Percentiles rank a stretch among this genome's conserved stretches.
Conservation (phyloP, 1,139 yeast species). For the Saccharomycopsis phalli region DNA sequence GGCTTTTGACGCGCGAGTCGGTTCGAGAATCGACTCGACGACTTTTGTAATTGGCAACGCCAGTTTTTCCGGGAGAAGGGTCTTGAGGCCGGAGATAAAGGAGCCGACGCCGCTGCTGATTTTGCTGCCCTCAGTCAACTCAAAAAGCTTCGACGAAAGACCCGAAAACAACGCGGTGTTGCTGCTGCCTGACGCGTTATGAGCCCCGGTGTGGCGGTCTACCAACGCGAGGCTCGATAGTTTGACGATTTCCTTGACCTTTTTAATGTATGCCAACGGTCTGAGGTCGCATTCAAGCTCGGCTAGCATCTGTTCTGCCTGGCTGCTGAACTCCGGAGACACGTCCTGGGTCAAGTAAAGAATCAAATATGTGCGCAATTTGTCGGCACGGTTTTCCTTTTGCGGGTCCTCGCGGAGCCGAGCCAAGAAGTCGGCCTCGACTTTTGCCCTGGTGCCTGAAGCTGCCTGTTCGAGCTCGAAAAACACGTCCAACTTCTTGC, state of each 20-base stretch:
- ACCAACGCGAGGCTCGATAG: slow-evolving; percentile 22
- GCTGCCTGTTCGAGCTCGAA: slow-evolving; percentile 89
- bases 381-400: slow-evolving; percentile 57
- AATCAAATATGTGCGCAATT: slow-evolving; percentile 78
- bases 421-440: slow-evolving; percentile 51
- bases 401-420: slow-evolving; percentile 37
- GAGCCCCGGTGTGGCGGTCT: slow-evolving; percentile 10
- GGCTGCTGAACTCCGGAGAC: slow-evolving; percentile 50
- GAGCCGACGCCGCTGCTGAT: slow-evolving; percentile 75
- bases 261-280: slow-evolving; percentile 64
- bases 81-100: slow-evolving; percentile 79
- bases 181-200: slow-evolving; percentile 26
- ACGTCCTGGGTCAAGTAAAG: slow-evolving; percentile 53
- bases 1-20: slow-evolving; percentile 51
- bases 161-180: slow-evolving; percentile 67
- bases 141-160: slow-evolving; percentile 67
- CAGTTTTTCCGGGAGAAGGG: slow-evolving; percentile 77
- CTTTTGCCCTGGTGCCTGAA: slow-evolving; percentile 27
- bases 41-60: slow-evolving; percentile 83
- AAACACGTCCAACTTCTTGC: slow-evolving; percentile 77
- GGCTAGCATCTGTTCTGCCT: slow-evolving; percentile 58
- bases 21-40: slow-evolving; percentile 88
- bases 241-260: slow-evolving; percentile 71
- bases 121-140: slow-evolving; percentile 66
- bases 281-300: slow-evolving; percentile 54